phyloP scores from a whole-genome alignment of 352 stramenopile genomes.

The Thalassiosira hispida region DNA sequence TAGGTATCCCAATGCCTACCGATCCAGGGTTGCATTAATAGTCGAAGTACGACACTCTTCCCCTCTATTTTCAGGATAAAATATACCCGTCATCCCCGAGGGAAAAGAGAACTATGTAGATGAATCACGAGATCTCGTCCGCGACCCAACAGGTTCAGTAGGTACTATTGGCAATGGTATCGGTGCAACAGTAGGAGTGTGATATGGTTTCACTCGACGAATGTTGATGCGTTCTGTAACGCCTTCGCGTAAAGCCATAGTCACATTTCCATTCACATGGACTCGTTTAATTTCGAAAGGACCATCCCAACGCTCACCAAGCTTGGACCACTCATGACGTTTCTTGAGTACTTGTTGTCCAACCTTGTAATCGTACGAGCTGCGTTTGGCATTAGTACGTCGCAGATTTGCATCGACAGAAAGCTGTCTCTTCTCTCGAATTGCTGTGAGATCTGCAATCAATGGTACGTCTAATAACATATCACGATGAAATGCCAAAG shows the following conservation, averaged over 20 bases:
- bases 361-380: conserved; percentile 31
- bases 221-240: conserved; percentile 47
- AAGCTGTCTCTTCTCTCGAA: conserved; percentile 32
- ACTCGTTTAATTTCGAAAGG: conserved; percentile 40
- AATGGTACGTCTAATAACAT: conserved; percentile 65
- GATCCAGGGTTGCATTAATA: too few species aligned
- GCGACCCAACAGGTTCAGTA: too few species aligned
- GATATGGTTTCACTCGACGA: conserved; percentile 28
- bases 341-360: conserved; percentile 36
- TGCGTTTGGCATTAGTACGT: conserved; percentile 24
- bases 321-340: conserved; percentile 21
- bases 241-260: conserved; percentile 24
- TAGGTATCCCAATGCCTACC: too few species aligned
- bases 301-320: conserved; percentile 22
- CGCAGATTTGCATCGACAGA: conserved; percentile 39
- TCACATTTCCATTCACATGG: conserved; percentile 54
- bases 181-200: background rate
- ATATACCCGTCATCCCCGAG: too few species aligned
- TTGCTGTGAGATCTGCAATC: conserved; percentile 46
- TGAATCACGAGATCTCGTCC: too few species aligned
- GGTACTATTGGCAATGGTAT: too few species aligned
- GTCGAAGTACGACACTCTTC: too few species aligned
- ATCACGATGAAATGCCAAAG: conserved; percentile 55
- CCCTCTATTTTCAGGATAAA: too few species aligned
- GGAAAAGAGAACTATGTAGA: too few species aligned